Percentiles rank a stretch among this genome's conserved stretches.
phyloP scores from a whole-genome alignment of 2,329 filamentous ascomycete genomes.

The Cercospora nicotianae region DNA sequence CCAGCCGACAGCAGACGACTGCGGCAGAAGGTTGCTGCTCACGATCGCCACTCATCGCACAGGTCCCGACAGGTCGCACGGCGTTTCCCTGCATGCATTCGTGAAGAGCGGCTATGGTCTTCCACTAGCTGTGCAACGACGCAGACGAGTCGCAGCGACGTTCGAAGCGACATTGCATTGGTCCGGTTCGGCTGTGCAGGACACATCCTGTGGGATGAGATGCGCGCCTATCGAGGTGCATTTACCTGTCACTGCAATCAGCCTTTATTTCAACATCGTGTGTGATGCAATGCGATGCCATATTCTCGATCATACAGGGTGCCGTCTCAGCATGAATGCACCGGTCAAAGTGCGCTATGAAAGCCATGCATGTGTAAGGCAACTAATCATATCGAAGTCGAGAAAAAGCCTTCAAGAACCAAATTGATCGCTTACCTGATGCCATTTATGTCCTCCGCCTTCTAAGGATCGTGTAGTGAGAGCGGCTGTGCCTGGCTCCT shows the following conservation, averaged over 20 bases:
- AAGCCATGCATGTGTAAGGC: conserved; percentile 18
- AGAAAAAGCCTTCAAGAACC: no score
- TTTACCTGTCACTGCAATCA: neutral
- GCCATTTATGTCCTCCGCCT: neutral
- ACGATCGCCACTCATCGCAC: neutral
- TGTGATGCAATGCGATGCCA: neutral
- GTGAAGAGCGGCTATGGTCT: conserved; percentile 9
- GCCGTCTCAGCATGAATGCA: conserved; percentile 14
- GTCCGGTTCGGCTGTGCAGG: neutral
- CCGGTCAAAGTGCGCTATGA: conserved; percentile 16
- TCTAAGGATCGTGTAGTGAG: neutral
- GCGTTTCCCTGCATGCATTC: conserved; percentile 1
- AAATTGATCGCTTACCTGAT: neutral
- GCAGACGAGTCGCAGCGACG: neutral
- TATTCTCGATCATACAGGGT: conserved; percentile 14
- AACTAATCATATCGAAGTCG: conserved; percentile 13
- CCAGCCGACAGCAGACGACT: neutral
- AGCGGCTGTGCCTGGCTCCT: neutral
- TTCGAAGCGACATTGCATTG: neutral
- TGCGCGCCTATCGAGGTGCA: neutral
- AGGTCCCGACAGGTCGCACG: neutral
- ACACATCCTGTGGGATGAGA: neutral
- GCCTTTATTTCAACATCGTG: neutral
- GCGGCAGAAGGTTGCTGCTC: neutral
- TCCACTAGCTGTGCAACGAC: conserved; percentile 6